These are phyloP conservation scores for Russula compacta DNA, from an alignment of 768 basidiomycete genomes.

Conservation along the genomic window DNA sequence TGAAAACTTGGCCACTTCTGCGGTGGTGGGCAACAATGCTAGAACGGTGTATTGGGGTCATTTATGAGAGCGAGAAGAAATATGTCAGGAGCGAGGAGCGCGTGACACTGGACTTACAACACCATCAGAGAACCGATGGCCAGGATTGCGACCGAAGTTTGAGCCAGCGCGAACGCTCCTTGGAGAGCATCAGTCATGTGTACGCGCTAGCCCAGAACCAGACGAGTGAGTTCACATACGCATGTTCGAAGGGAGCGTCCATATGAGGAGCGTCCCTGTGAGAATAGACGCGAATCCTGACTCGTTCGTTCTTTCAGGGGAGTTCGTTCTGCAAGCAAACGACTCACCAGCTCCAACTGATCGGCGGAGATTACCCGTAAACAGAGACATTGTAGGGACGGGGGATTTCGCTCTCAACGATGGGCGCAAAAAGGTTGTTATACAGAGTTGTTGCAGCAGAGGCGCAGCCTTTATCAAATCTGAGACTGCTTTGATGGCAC, in stretches of 20 bases:
- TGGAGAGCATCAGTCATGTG: constrained; percentile 1
- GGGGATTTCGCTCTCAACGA: not conserved
- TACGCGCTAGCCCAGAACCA: not conserved
- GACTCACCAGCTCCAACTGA: constrained; percentile 16
- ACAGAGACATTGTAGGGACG: constrained; percentile 13
- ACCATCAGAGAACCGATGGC: constrained; percentile 56
- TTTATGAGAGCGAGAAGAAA: not conserved
- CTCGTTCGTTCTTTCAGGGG: not conserved
- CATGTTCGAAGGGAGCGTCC: constrained; percentile 38
- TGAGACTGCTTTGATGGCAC: not conserved
- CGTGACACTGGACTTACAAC: constrained; percentile 40
- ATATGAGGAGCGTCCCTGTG: constrained; percentile 13
- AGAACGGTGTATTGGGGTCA: not conserved
- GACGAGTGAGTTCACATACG: constrained; percentile 12
- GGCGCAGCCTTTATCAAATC: constrained; percentile 6
- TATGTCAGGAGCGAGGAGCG: not conserved
- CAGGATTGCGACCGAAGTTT: constrained; percentile 63
- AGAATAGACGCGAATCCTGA: constrained; percentile 8
- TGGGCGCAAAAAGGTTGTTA: constrained; percentile 5
- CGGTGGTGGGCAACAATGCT: constrained; percentile 66
- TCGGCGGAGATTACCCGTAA: constrained; percentile 18
- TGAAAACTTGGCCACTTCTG: constrained; percentile 49
- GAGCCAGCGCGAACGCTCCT: constrained; percentile 33
- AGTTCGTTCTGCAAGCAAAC: not conserved
- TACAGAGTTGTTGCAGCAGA: not conserved